Conservation (phyloP, 2,329 filamentous ascomycete species). For the Alternaria infectoria region DNA sequence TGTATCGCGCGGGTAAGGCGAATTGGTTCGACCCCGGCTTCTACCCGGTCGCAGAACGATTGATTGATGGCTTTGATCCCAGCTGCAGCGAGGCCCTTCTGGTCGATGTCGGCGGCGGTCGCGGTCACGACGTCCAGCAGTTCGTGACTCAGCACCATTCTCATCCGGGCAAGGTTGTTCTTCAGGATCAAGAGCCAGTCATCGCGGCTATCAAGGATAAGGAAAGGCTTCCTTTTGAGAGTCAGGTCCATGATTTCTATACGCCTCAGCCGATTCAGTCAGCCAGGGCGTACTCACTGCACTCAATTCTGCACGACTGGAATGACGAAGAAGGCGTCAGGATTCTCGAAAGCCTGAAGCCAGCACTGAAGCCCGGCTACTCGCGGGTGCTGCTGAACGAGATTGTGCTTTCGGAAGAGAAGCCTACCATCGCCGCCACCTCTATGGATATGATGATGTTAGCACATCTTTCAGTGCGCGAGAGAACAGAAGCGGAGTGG, state of each 20-base stretch:
- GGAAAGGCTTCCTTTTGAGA: constrained; percentile 38
- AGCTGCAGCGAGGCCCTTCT: constrained; percentile 30
- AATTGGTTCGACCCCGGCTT: constrained; percentile 20
- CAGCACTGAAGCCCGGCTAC: constrained; percentile 24
- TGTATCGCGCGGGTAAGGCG: constrained; percentile 16
- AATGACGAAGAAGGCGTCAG: constrained; percentile 18
- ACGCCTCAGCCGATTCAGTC: constrained; percentile 56
- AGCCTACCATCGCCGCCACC: constrained; percentile 8
- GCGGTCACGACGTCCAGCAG: constrained; percentile 50
- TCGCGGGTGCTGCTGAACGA: constrained; percentile 24
- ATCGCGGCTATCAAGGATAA: constrained; percentile 22
- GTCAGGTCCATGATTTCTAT: constrained; percentile 54
- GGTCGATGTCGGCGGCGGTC: constrained; percentile 54
- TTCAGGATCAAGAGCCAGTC: constrained; percentile 57
- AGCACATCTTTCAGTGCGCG: constrained; percentile 12
- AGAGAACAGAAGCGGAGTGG: constrained; percentile 18
- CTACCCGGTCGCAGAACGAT: constrained; percentile 18
- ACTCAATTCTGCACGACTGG: constrained; percentile 32
- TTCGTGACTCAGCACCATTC: constrained; percentile 40
- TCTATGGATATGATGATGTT: constrained; percentile 27
- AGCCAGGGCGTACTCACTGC: constrained; percentile 31
- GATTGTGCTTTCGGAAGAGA: constrained; percentile 16
- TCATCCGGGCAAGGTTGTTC: constrained; percentile 52
- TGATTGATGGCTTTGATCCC: constrained; percentile 34
- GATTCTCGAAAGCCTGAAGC: constrained; percentile 22